These are phyloP conservation scores for Elaeis oleifera DNA, from an alignment of 202 grass and related monocot species.

Conservation along the genomic window DNA sequence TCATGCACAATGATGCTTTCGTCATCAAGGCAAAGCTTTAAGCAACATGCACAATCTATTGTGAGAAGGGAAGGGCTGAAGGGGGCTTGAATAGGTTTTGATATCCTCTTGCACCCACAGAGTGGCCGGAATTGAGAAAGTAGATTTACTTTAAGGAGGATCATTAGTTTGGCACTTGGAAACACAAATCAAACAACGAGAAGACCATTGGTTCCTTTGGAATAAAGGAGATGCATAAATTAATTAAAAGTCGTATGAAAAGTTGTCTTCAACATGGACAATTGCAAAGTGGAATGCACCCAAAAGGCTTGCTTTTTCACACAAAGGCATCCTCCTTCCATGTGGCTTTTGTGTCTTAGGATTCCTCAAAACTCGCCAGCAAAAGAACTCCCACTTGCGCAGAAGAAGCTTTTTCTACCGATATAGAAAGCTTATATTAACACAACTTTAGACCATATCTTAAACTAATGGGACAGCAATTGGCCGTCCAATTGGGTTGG, in stretches of 20 bases:
- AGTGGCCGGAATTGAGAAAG: neutral
- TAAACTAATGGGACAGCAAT: too few species aligned
- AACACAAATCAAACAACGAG: conserved; percentile 63
- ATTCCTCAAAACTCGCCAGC: conserved; percentile 40
- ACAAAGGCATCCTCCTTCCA: conserved; percentile 24
- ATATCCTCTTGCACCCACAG: neutral
- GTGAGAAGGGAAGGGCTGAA: neutral
- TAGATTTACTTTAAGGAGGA: conserved; percentile 11
- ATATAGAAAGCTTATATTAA: too few species aligned
- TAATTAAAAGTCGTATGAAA: neutral
- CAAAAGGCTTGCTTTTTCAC: conserved; percentile 44
- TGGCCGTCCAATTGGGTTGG: too few species aligned
- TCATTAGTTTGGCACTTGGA: conserved; percentile 49
- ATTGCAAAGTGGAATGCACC: conserved; percentile 52
- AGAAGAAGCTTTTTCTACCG: too few species aligned
- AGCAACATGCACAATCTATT: neutral
- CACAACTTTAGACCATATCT: too few species aligned
- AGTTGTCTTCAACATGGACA: neutral
- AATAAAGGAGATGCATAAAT: neutral
- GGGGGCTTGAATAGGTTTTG: neutral
- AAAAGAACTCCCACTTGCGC: too few species aligned
- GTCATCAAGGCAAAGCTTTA: conserved; percentile 4
- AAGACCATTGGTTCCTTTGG: conserved; percentile 39
- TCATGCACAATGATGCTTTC: conserved; percentile 41
- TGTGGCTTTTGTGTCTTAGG: conserved; percentile 16